These are phyloP conservation scores for Syzygium aromaticum DNA, from an alignment of 345 rosid genomes.

Conservation along the genomic window DNA sequence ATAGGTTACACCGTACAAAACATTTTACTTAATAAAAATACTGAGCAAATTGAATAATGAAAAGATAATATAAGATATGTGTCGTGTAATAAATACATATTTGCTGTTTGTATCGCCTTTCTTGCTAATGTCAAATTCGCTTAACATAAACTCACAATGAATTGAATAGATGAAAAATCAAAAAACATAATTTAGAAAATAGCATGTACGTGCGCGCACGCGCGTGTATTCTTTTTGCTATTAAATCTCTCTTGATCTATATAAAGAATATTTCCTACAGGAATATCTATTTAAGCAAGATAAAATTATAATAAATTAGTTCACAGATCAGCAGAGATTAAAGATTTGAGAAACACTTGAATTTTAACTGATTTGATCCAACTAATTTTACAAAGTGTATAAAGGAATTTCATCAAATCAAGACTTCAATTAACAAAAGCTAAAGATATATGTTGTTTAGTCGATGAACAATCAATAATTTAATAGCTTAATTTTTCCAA, in stretches of 20 bases:
- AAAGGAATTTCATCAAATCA: background rate
- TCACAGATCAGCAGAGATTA: background rate
- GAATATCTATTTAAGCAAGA: too few relatives aligned
- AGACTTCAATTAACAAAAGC: background rate
- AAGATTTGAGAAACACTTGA: background rate
- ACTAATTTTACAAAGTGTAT: background rate
- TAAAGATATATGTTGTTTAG: background rate
- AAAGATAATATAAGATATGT: background rate
- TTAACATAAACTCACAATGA: background rate
- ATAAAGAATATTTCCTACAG: too few relatives aligned
- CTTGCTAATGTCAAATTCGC: background rate
- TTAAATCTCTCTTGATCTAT: too few relatives aligned
- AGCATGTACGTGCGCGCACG: too few relatives aligned
- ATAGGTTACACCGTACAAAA: too few relatives aligned
- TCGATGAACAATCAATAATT: background rate
- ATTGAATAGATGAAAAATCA: too few relatives aligned
- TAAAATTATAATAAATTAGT: too few relatives aligned
- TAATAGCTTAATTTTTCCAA: background rate
- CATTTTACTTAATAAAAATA: background rate
- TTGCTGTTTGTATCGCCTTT: too few relatives aligned
- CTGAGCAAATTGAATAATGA: background rate
- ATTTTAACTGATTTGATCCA: background rate
- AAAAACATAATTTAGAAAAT: too few relatives aligned
- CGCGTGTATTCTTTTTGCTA: too few relatives aligned
- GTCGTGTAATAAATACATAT: too few relatives aligned